Evolutionary conservation across 441 rosid genomes (phyloP).

Genomic region (Raphanus hybrid): DNA sequence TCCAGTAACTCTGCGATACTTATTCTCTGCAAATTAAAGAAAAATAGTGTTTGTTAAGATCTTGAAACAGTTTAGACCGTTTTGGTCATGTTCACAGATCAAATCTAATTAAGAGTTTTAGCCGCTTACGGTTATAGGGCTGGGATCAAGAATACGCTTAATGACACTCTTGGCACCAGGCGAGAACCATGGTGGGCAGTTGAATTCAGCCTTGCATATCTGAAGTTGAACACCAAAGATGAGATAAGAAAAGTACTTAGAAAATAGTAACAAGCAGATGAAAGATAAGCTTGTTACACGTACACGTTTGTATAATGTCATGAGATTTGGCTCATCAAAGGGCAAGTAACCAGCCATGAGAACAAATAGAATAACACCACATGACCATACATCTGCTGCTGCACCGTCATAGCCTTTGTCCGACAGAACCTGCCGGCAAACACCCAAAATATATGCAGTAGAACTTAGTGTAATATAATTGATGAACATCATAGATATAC

Average conservation of each 20-base stretch:
- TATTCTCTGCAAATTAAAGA: slow-evolving; percentile 54
- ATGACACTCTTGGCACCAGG: slow-evolving; percentile 68
- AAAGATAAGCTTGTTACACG: slow-evolving; percentile 16
- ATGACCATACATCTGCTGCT: slow-evolving; percentile 80
- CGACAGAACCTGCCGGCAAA: slow-evolving; percentile 60
- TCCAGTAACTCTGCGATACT: slow-evolving; percentile 65
- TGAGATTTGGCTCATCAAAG: slow-evolving; percentile 76
- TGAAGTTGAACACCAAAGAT: slow-evolving; percentile 40
- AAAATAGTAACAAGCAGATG: slow-evolving; percentile 16
- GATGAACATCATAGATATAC: background rate
- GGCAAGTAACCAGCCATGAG: slow-evolving; percentile 94
- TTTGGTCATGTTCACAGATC: background rate
- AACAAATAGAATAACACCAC: slow-evolving; percentile 83
- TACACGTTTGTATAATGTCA: slow-evolving; percentile 68
- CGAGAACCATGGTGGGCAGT: slow-evolving; percentile 78
- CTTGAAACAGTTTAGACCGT: slow-evolving; percentile 12
- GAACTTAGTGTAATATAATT: background rate
- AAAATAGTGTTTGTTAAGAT: background rate
- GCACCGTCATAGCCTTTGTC: slow-evolving; percentile 86
- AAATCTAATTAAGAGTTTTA: background rate
- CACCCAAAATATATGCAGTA: background rate
- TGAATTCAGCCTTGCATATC: slow-evolving; percentile 69
- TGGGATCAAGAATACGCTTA: slow-evolving; percentile 80
- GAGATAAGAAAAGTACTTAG: background rate
- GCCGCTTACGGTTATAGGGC: slow-evolving; percentile 63